Evolutionary conservation across 805 yeast species (phyloP).

Genomic region (Candida argentea): DNA sequence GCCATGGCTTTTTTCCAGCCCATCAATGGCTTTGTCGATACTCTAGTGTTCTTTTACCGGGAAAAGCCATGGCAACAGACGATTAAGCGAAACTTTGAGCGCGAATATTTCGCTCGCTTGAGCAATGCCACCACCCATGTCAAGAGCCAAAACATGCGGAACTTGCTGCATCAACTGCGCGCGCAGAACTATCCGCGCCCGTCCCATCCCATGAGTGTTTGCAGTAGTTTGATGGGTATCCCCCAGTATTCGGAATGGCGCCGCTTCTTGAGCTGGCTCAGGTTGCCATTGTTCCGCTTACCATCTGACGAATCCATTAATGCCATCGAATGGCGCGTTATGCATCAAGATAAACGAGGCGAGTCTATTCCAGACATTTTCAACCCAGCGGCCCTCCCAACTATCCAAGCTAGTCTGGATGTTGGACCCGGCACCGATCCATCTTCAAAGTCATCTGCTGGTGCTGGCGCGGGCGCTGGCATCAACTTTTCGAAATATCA

Average conservation of each 20-base stretch:
- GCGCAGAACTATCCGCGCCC: background rate
- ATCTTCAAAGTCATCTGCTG: background rate
- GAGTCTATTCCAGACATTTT: too few species aligned
- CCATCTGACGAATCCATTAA: constrained; percentile 28
- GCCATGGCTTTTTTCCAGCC: constrained; percentile 75
- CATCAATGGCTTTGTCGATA: constrained; percentile 68
- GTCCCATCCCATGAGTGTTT: too few species aligned
- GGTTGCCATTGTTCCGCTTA: constrained; percentile 35
- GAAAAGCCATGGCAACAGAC: constrained; percentile 71
- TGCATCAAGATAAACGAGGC: constrained; percentile 6
- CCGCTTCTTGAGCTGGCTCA: constrained; percentile 19
- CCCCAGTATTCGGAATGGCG: constrained; percentile 34
- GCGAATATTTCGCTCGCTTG: constrained; percentile 20
- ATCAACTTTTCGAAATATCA: too few species aligned
- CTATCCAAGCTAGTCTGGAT: background rate
- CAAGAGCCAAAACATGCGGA: constrained; percentile 1
- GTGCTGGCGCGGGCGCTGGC: too few species aligned
- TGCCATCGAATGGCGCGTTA: constrained; percentile 9
- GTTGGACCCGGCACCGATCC: constrained; percentile 1
- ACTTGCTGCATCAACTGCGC: background rate
- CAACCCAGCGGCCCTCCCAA: too few species aligned
- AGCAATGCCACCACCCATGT: constrained; percentile 8
- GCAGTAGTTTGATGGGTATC: too few species aligned
- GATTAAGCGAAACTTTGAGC: constrained; percentile 26
- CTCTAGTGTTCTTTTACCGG: constrained; percentile 62